A percentile compares a stretch with the other conserved stretches of the same genome.
Conservation (phyloP, 768 basidiomycete species). For the Leccinum variicolor region DNA sequence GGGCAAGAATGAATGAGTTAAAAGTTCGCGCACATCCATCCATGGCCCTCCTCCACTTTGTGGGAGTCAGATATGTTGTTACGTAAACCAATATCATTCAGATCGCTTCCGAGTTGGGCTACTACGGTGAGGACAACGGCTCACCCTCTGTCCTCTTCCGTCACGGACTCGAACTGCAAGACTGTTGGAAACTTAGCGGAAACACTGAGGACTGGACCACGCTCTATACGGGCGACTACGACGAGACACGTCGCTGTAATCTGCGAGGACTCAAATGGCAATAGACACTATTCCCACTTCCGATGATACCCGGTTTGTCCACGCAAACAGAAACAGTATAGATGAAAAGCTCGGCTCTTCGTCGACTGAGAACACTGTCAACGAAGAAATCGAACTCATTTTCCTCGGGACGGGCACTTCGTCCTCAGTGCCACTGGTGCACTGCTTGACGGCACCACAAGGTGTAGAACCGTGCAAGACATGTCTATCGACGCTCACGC, state of each 20-base stretch:
- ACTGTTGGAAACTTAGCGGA: background rate
- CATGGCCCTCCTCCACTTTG: too few relatives aligned
- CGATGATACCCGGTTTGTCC: background rate
- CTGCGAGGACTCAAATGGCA: background rate
- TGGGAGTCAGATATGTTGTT: background rate
- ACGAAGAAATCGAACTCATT: slow-evolving; percentile 54
- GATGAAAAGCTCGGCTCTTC: background rate
- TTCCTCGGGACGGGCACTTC: slow-evolving; percentile 86
- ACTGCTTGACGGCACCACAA: slow-evolving; percentile 72
- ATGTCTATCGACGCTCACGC: slow-evolving; percentile 62
- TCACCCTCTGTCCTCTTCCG: background rate
- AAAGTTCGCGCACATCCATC: too few relatives aligned
- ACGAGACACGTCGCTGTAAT: background rate
- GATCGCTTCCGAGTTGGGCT: too few relatives aligned
- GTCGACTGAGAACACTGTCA: background rate
- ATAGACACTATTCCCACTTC: slow-evolving; percentile 1
- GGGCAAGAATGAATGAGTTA: too few relatives aligned
- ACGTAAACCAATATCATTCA: background rate
- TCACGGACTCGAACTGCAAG: background rate
- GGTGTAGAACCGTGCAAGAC: slow-evolving; percentile 50
- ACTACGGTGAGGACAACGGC: too few relatives aligned
- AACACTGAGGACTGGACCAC: background rate
- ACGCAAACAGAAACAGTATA: background rate
- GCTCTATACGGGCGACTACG: background rate
- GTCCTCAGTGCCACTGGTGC: slow-evolving; percentile 61